Conservation (phyloP, 2,329 filamentous ascomycete genomes). For the Botrytis porri region DNA sequence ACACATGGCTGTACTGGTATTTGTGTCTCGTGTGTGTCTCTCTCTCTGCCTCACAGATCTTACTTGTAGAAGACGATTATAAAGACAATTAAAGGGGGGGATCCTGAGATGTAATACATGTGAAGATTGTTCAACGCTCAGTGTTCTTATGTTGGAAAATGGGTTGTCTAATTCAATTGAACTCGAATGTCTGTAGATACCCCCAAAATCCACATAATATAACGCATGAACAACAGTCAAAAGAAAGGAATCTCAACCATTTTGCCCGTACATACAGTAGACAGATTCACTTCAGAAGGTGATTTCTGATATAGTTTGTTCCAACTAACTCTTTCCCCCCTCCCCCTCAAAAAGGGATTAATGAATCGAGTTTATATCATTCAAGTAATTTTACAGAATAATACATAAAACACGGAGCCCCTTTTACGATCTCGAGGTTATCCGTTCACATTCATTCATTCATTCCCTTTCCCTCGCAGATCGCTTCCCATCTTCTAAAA, state of each 20-base stretch:
- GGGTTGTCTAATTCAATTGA: not conserved
- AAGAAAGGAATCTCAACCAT: not conserved
- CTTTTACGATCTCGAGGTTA: not conserved
- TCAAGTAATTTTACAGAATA: not conserved
- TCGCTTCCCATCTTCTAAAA: constrained; percentile 20
- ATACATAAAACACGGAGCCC: constrained; percentile 1
- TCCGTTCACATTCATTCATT: not conserved
- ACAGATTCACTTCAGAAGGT: not conserved
- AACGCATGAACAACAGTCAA: constrained; percentile 5
- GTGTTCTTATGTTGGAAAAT: not conserved
- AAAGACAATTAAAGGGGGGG: not conserved
- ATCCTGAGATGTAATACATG: not conserved
- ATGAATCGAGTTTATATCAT: not conserved
- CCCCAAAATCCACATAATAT: not conserved
- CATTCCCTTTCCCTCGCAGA: constrained; percentile 9
- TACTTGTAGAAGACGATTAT: not conserved
- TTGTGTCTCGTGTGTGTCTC: not conserved
- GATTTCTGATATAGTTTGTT: not conserved
- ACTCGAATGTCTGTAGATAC: not conserved
- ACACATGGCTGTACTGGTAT: not conserved
- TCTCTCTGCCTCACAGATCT: not conserved
- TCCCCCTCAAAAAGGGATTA: not conserved
- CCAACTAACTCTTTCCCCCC: not conserved
- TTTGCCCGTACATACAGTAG: not conserved
- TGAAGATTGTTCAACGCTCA: not conserved